phyloP scores from a whole-genome alignment of 1,139 yeast species.

The Suhomyces bribrorum region DNA sequence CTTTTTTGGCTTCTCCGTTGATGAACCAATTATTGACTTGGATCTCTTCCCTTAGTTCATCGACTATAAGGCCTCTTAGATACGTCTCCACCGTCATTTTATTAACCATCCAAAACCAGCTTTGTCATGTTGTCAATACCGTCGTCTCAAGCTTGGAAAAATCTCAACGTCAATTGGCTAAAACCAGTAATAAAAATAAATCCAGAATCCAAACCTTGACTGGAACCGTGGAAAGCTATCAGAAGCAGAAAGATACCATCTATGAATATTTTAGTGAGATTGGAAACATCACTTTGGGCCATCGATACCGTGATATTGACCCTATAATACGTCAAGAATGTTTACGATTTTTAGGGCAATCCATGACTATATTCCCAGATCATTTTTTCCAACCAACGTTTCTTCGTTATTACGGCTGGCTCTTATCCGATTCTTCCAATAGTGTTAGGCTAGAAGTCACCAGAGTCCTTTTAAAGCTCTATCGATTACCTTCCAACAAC shows the following conservation, averaged over 20 bases:
- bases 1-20: slow-evolving; percentile 39
- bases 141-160: slow-evolving; percentile 46
- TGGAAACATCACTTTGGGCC: slow-evolving; percentile 66
- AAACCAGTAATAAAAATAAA: slow-evolving; percentile 27
- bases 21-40: slow-evolving; percentile 68
- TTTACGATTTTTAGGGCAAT: slow-evolving; percentile 56
- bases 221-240: slow-evolving; percentile 48
- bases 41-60: slow-evolving; percentile 72
- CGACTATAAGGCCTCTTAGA: slow-evolving; percentile 71
- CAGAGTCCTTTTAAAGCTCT: slow-evolving; percentile 54
- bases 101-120: slow-evolving; percentile 57
- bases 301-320: slow-evolving; percentile 81
- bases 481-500: slow-evolving; percentile 26
- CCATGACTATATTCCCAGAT: slow-evolving; percentile 75
- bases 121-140: slow-evolving; percentile 54
- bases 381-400: slow-evolving; percentile 67
- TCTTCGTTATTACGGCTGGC: slow-evolving; percentile 81
- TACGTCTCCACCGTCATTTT: slow-evolving; percentile 64
- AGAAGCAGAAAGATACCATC: slow-evolving; percentile 53
- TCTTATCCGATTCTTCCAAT: slow-evolving; percentile 67
- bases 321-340: slow-evolving; percentile 71
- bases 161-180: slow-evolving; percentile 44
- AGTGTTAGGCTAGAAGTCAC: slow-evolving; percentile 67
- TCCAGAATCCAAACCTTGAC: slow-evolving; percentile 43
- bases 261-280: slow-evolving; percentile 65